Evolutionary conservation across 805 yeast genomes (phyloP).

Genomic region (Candida caryicola): DNA sequence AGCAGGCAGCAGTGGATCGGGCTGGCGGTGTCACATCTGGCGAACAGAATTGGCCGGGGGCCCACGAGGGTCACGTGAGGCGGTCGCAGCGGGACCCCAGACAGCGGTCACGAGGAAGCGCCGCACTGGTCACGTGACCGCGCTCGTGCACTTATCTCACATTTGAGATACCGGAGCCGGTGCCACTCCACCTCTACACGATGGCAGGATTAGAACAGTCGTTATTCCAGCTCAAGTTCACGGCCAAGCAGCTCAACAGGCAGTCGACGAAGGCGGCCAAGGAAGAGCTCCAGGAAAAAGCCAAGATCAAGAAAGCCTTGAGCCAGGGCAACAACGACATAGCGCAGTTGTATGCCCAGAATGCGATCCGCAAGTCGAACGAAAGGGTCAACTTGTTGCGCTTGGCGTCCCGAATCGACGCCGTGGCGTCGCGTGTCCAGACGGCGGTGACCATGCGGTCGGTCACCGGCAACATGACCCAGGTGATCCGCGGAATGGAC

Average conservation of each 20-base stretch:
- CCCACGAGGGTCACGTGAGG: background rate
- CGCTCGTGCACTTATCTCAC: too few species aligned
- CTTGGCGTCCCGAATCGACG: slow-evolving; percentile 86
- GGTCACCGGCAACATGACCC: slow-evolving; percentile 91
- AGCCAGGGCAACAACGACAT: slow-evolving; percentile 85
- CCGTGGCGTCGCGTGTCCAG: slow-evolving; percentile 93
- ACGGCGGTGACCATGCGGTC: slow-evolving; percentile 98
- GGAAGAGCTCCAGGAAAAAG: slow-evolving; percentile 84
- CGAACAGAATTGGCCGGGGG: background rate
- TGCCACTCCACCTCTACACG: background rate
- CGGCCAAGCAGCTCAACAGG: slow-evolving; percentile 87
- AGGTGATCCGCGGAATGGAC: slow-evolving; percentile 94
- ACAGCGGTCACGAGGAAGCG: too few species aligned
- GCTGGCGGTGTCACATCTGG: too few species aligned
- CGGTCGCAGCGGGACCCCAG: too few species aligned
- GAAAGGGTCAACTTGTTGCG: slow-evolving; percentile 80
- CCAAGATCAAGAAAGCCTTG: slow-evolving; percentile 85
- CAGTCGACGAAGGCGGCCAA: slow-evolving; percentile 90
- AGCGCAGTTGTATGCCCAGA: slow-evolving; percentile 91
- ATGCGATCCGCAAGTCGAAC: slow-evolving; percentile 87
- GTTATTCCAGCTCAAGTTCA: slow-evolving; percentile 50
- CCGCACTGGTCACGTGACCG: too few species aligned
- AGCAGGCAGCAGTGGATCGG: too few species aligned
- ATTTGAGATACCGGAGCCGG: too few species aligned
- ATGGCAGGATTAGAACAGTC: slow-evolving; percentile 32